Percentiles rank a stretch among this genome's conserved stretches.
These are phyloP conservation scores for Lasiosphaeria hispida DNA, from an alignment of 495 filamentous ascomycete species.

Conservation along the genomic window DNA sequence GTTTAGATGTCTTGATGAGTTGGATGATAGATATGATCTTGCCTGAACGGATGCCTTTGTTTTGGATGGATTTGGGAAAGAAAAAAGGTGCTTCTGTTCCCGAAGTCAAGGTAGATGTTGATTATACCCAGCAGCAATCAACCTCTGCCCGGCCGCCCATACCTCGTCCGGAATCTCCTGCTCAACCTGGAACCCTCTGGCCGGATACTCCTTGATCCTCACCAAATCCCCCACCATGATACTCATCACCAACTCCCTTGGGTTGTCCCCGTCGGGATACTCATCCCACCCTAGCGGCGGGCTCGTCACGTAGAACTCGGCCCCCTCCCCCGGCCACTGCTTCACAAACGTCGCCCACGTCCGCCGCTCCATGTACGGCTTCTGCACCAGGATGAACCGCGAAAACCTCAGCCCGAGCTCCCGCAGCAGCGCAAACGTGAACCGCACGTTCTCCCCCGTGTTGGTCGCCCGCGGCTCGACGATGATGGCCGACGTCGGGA, in stretches of 20 bases:
- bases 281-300: conserved; percentile 31
- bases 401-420: conserved; percentile 18
- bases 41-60: too few relatives aligned
- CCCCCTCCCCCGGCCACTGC: conserved; percentile 35
- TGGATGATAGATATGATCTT: too few relatives aligned
- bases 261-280: conserved; percentile 33
- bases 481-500: conserved; percentile 28
- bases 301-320: conserved; percentile 32
- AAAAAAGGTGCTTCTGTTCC: too few relatives aligned
- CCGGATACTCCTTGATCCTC: conserved; percentile 37
- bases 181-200: conserved; percentile 34
- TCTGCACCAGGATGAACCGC: conserved; percentile 36
- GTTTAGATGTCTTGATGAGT: not conserved
- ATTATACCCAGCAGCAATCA: conserved; percentile 33
- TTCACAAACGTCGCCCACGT: conserved; percentile 40
- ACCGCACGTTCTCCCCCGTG: conserved; percentile 43
- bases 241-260: conserved; percentile 35
- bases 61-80: too few relatives aligned
- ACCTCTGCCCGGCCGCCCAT: conserved; percentile 34
- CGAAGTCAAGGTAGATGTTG: conserved; percentile 30
- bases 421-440: conserved; percentile 31
- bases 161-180: conserved; percentile 37
- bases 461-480: conserved; percentile 35
- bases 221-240: conserved; percentile 40
- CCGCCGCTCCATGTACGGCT: conserved; percentile 43